Evolutionary conservation across 345 rosid species (phyloP), one percentile per base, ranked within the genome.

Genomic region (Salix exigua): DNA sequence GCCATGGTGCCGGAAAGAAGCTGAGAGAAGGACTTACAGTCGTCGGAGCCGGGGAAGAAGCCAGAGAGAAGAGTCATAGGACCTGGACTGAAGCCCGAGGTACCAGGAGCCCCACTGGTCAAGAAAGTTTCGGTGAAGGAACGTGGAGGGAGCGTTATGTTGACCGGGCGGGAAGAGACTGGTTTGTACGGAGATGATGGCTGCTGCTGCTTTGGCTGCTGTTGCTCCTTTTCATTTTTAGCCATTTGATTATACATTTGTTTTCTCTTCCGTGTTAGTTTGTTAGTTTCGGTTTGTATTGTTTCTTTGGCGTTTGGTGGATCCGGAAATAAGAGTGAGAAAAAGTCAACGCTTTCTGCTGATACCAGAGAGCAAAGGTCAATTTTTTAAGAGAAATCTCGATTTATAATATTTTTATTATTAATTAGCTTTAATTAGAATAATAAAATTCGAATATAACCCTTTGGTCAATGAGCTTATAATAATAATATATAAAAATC

Each of bases 61-160:
- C 77, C 88, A 17, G 98, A 90, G 80, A 94, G 89, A 18, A 94
- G 86, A 70, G 98, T 92, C 94, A 94, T 89, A 21, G 97, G 98
- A 9, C 98, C 94, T 5, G 97, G 98, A 64, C 97, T 94, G 78
- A 91, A 88, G 1, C 95, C 94, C 75, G 83, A 68, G 16, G 77
- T 19, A 7, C 61, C 42, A 19, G 73, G 77, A 1, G 77, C 12
- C 6, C 87, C 85, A 70, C 75, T 76, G 75, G 79, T 70, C 77
- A 85, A 81, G 37, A 88, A 40, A 31, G 87, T 63, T 46, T 88
- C 95, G 2, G 83, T 71, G 74, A 84, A 87, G 31, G 74, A 65
- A 68, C 89, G 88, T 0, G 92, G 88, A 26, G 98, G 92, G 35
- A 88, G 91, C 10, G 86, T 72, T 18, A 91, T 85, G 66, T 88